Percentiles rank a stretch among this genome's conserved stretches.
These are phyloP conservation scores for Myxozyma geophila DNA, from an alignment of 805 yeast species.

Conservation along the genomic window DNA sequence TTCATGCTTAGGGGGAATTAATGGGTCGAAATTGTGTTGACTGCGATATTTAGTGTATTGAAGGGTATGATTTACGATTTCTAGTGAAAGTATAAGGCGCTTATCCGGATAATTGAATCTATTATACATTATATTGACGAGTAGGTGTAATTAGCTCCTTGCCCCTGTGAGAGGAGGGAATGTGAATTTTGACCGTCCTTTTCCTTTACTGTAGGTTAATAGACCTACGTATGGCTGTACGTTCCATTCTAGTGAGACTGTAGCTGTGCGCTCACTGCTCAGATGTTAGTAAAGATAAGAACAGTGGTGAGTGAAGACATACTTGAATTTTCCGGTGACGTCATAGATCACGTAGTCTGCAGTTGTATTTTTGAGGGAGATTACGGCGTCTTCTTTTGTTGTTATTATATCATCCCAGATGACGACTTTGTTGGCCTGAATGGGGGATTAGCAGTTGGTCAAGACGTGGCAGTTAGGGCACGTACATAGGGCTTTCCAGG, in stretches of 20 bases:
- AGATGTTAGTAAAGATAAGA: slow-evolving; percentile 23
- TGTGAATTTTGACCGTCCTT: slow-evolving; percentile 22
- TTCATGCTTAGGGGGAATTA: neutral
- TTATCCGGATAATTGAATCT: neutral
- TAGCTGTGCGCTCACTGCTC: slow-evolving; percentile 65
- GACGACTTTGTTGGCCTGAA: slow-evolving; percentile 63
- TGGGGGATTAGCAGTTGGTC: neutral
- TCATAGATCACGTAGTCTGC: slow-evolving; percentile 91
- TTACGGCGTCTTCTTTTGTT: slow-evolving; percentile 58
- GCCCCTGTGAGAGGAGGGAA: slow-evolving; percentile 20
- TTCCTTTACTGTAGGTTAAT: slow-evolving; percentile 50
- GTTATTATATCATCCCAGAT: slow-evolving; percentile 89
- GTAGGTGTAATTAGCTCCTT: neutral
- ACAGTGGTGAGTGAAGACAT: slow-evolving; percentile 9
- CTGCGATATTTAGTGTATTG: no score
- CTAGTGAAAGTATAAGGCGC: no score
- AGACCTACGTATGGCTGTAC: slow-evolving; percentile 91
- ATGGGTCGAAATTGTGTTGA: no score
- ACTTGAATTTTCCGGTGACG: slow-evolving; percentile 56
- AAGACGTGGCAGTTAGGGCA: neutral
- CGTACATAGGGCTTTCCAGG: slow-evolving; percentile 49
- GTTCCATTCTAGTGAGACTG: slow-evolving; percentile 80
- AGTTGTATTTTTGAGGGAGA: slow-evolving; percentile 57
- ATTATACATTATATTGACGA: no score
- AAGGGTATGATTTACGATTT: no score